Conservation (phyloP, 1,139 yeast species). For the Candida neerlandica region DNA sequence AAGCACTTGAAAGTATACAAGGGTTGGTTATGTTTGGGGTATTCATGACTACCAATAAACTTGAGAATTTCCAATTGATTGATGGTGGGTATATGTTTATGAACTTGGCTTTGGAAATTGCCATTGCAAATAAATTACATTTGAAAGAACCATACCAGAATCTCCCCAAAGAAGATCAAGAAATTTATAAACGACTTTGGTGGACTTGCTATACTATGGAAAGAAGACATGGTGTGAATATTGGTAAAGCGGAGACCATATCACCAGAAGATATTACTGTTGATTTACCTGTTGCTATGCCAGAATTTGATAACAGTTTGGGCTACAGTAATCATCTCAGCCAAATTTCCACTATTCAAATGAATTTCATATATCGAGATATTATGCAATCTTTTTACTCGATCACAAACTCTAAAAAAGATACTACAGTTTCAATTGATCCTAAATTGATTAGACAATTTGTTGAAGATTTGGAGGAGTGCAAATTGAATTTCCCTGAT, state of each 20-base stretch:
- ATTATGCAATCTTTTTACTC: conserved; percentile 17
- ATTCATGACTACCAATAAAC: conserved; percentile 21
- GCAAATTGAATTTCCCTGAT: conserved; percentile 17
- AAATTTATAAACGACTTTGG: conserved; percentile 19
- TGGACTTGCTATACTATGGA: conserved; percentile 24
- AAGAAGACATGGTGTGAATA: conserved; percentile 20
- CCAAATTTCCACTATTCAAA: conserved; percentile 18
- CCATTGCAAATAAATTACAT: conserved; percentile 19
- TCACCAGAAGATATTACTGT: conserved; percentile 18
- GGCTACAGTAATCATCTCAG: conserved; percentile 20
- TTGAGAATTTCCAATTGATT: conserved; percentile 18
- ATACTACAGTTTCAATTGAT: conserved; percentile 15
- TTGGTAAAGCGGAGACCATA: conserved; percentile 19
- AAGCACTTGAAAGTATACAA: conserved; percentile 19
- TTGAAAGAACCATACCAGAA: conserved; percentile 14
- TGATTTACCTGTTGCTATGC: conserved; percentile 16
- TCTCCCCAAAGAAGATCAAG: conserved; percentile 14
- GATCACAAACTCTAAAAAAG: conserved; percentile 10
- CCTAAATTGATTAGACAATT: conserved; percentile 18
- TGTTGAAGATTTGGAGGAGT: conserved; percentile 17
- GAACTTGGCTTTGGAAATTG: conserved; percentile 21
- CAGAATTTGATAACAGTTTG: conserved; percentile 15
- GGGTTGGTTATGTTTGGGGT: conserved; percentile 20
- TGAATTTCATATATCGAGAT: conserved; percentile 19
- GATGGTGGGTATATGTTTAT: conserved; percentile 21